Percentiles rank a stretch among this genome's conserved stretches.
phyloP scores from a whole-genome alignment of 2,329 filamentous ascomycete genomes.

The Sporothrix inflata region DNA sequence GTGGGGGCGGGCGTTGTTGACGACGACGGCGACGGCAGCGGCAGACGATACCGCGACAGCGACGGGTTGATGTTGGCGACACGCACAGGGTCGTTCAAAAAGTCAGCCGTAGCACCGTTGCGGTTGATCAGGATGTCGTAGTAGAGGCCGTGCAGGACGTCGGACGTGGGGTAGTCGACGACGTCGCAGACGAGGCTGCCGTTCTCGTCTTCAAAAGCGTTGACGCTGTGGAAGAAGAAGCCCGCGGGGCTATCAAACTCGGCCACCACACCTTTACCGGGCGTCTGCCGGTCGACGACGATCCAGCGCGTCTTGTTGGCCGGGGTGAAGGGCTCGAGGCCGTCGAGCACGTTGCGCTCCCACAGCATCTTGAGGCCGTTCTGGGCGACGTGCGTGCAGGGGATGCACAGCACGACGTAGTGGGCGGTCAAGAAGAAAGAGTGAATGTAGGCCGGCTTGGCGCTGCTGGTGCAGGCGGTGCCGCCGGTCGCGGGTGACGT shows the following conservation, averaged over 20 bases:
- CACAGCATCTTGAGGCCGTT: constrained; percentile 65
- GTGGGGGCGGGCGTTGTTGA: background rate
- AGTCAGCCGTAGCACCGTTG: constrained; percentile 49
- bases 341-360: constrained; percentile 68
- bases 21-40: background rate
- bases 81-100: constrained; percentile 48
- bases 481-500: background rate
- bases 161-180: constrained; percentile 63
- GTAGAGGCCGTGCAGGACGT: constrained; percentile 69
- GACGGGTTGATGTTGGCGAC: constrained; percentile 44
- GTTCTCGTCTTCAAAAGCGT: constrained; percentile 69
- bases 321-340: constrained; percentile 65
- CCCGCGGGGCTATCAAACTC: constrained; percentile 68
- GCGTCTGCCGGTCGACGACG: constrained; percentile 67
- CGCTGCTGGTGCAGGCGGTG: background rate
- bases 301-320: constrained; percentile 67
- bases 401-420: constrained; percentile 74
- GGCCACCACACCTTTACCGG: constrained; percentile 62
- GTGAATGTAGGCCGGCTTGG: constrained; percentile 73
- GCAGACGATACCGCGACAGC: constrained; percentile 48
- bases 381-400: constrained; percentile 62
- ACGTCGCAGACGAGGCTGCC: constrained; percentile 65
- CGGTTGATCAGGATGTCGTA: constrained; percentile 67
- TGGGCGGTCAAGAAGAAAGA: constrained; percentile 74
- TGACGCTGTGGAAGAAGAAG: constrained; percentile 81